These are phyloP conservation scores for Ceratobasidium sp. DNA, from an alignment of 1,284 basidiomycete species.

Conservation along the genomic window DNA sequence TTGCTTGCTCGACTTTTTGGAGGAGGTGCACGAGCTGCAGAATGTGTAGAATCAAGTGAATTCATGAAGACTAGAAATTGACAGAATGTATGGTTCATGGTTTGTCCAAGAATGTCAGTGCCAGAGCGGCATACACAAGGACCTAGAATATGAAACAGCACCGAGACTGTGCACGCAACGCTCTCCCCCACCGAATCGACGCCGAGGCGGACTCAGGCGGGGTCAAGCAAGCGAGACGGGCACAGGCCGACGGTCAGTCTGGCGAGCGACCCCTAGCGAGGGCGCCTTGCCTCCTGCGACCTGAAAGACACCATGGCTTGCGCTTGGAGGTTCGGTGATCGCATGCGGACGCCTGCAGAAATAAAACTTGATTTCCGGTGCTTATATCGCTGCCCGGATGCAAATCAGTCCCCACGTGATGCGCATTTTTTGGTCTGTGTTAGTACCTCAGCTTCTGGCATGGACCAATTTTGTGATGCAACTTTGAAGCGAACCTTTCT, in stretches of 20 bases:
- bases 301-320: constrained; percentile 44
- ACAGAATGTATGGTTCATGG: constrained; percentile 45
- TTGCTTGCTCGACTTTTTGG: constrained; percentile 86
- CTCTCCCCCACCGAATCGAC: constrained; percentile 36
- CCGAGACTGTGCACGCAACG: neutral
- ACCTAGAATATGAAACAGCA: constrained; percentile 45
- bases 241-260: constrained; percentile 17
- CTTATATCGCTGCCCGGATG: constrained; percentile 7
- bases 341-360: constrained; percentile 44
- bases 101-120: constrained; percentile 45
- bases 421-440: neutral
- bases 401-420: neutral
- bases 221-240: constrained; percentile 6
- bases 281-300: constrained; percentile 43
- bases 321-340: constrained; percentile 44
- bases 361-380: neutral
- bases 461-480: neutral
- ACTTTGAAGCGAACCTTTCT: constrained; percentile 73
- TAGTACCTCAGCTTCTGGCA: neutral
- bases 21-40: constrained; percentile 66
- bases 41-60: constrained; percentile 29
- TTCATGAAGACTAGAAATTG: constrained; percentile 16
- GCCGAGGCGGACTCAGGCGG: constrained; percentile 19
- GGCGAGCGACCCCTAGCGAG: constrained; percentile 42
- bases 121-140: constrained; percentile 45